Evolutionary conservation across 208 protist genomes (phyloP).

Genomic region (Acanthamoeba divionensis): DNA sequence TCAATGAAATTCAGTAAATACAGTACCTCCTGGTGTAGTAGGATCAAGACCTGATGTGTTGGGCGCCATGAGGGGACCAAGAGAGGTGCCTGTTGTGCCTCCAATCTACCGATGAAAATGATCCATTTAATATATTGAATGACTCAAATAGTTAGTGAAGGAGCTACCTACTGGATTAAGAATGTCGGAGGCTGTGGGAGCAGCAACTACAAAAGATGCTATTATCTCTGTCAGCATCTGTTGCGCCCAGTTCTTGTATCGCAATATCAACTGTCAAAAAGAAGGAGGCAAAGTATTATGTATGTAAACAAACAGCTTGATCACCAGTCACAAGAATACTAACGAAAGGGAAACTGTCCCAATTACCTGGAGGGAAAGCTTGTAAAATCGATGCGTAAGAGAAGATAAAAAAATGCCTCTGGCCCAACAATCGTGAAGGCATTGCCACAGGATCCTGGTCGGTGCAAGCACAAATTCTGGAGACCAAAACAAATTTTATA

Average conservation of each 20-base stretch:
- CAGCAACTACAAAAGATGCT: too few relatives aligned
- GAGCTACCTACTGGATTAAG: too few relatives aligned
- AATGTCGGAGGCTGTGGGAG: too few relatives aligned
- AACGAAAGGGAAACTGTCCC: neutral
- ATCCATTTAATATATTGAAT: too few relatives aligned
- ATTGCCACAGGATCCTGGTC: neutral
- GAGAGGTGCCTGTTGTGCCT: too few relatives aligned
- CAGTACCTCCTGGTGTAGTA: too few relatives aligned
- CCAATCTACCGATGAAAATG: too few relatives aligned
- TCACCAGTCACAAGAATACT: neutral
- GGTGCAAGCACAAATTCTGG: neutral
- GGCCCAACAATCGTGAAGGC: constrained; percentile 5
- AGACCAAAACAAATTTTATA: neutral
- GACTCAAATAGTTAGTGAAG: too few relatives aligned
- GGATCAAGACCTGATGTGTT: too few relatives aligned
- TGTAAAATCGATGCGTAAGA: constrained; percentile 29
- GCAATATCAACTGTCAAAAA: neutral
- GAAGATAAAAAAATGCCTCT: neutral
- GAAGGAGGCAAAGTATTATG: too few relatives aligned
- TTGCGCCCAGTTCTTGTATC: neutral
- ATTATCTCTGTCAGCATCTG: neutral
- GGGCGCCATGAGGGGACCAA: too few relatives aligned
- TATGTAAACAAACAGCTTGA: neutral
- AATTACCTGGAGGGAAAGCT: constrained; percentile 40
- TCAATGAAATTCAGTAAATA: too few relatives aligned